These are phyloP conservation scores for Hortaea werneckii DNA, from an alignment of 2,329 filamentous ascomycete genomes.

Conservation along the genomic window DNA sequence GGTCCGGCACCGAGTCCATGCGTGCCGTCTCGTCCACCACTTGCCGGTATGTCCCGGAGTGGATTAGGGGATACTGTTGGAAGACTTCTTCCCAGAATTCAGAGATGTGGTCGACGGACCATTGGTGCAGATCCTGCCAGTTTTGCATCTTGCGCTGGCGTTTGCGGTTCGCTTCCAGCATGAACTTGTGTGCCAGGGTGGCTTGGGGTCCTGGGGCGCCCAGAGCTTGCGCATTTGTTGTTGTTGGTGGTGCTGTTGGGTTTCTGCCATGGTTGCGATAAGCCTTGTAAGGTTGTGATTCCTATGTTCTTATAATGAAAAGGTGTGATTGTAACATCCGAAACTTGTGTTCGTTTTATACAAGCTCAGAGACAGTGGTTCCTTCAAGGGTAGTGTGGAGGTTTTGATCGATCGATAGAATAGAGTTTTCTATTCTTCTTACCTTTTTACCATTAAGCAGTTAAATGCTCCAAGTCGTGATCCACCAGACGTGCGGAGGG, in stretches of 20 bases:
- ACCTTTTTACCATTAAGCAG: no score
- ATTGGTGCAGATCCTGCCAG: conserved; percentile 61
- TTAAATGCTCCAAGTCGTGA: no score
- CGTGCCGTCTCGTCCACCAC: conserved; percentile 59
- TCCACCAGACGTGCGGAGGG: no score
- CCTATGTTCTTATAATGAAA: no score
- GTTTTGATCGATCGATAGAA: no score
- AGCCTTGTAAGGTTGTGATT: no score
- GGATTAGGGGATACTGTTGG: conserved; percentile 49
- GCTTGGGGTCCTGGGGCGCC: conserved; percentile 28
- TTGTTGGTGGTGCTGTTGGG: not conserved
- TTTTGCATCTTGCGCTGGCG: conserved; percentile 50
- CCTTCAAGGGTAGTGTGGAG: no score
- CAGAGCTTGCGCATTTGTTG: conserved; percentile 35
- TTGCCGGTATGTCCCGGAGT: conserved; percentile 43
- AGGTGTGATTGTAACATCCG: no score
- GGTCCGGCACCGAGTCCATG: conserved; percentile 58
- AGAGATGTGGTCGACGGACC: conserved; percentile 51
- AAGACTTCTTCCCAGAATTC: conserved; percentile 60
- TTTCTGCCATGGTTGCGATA: conserved; percentile 7
- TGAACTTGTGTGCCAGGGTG: conserved; percentile 58
- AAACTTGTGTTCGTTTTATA: no score
- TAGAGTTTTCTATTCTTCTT: no score
- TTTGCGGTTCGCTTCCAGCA: conserved; percentile 53
- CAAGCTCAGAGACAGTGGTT: no score